Evolutionary conservation across 768 basidiomycete genomes (phyloP), one percentile per base, ranked within the genome.

Genomic region (Pisolithus sp.): DNA sequence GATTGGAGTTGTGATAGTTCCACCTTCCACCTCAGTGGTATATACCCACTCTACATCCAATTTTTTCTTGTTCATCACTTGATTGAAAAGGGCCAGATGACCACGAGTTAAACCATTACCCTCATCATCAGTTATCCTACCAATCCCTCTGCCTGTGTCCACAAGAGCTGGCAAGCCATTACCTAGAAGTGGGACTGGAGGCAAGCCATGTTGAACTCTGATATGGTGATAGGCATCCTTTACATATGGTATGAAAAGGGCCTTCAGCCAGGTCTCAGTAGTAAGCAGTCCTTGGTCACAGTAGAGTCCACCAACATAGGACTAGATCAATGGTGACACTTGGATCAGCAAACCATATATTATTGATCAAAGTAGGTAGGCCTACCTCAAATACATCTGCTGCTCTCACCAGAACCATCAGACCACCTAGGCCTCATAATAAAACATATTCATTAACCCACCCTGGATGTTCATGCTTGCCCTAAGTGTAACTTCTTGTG

Each of bases 341-440:
- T 59, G 39, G 48, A 55, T 26, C 18, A 53, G 20, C 17, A 40
- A 5, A 45, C 46, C 31, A 21, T 13, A 44, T 34, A 9, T 50
- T 23, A 30, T 46, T 9, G 21, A 43, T 31, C 26, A 47, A 43
- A 51, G 39, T 21, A 9, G 4, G 13, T 26, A 23, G 37, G 64
- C 72, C 57, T 58, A 86, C 88, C 77, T 91, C 89, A 58, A 91
- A 85, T 21, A 89, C 73, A 59, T 91, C 86, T 46, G 89, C 89
- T 89, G 30, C 6, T 23, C 18, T 38, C 57, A 46, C 52, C 44
- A 1, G 54, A 46, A 49, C 43, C n/a, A 41, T 30, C 37, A 50
- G 40, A 38, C 48, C 52, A 28, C 1, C 17, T 24, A 9, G 9
- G 34, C 37, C 36, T 57, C 46, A 58, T 44, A 41, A 30, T 21